Conservation (phyloP, 192 early-diverging fungal species). For the Coemansia sp. region DNA sequence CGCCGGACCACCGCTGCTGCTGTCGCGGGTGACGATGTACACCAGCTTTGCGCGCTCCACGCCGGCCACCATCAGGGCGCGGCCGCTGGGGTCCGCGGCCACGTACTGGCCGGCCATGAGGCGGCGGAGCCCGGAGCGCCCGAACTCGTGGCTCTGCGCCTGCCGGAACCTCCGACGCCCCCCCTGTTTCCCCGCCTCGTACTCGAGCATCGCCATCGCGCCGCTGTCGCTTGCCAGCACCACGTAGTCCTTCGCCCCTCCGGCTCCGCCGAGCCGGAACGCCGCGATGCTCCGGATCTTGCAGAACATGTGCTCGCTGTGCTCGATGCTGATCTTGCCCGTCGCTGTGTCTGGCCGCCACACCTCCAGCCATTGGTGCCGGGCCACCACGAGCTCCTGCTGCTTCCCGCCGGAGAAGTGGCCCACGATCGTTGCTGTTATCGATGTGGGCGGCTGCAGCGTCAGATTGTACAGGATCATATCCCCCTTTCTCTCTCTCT, state of each 20-base stretch:
- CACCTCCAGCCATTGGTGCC: conserved; percentile 76
- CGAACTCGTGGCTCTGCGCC: conserved; percentile 92
- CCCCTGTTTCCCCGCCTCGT: no score
- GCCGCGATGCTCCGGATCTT: conserved; percentile 77
- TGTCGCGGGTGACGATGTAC: conserved; percentile 95
- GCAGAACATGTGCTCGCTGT: conserved; percentile 83
- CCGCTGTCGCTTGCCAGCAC: conserved; percentile 91
- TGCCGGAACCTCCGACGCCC: conserved; percentile 70
- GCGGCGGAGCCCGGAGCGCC: conserved; percentile 87
- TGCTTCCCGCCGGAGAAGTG: conserved; percentile 91
- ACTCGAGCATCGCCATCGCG: conserved; percentile 86
- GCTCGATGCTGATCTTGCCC: conserved; percentile 74
- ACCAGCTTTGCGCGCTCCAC: conserved; percentile 95
- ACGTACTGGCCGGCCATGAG: conserved; percentile 95
- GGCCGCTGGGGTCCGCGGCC: conserved; percentile 92
- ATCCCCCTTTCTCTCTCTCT: not conserved
- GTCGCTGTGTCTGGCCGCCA: conserved; percentile 73
- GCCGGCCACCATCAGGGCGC: conserved; percentile 94
- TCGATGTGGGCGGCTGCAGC: conserved; percentile 77
- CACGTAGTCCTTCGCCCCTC: conserved; percentile 94
- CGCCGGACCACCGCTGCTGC: conserved; percentile 62
- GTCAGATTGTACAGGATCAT: conserved; percentile 85
- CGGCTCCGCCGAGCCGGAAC: conserved; percentile 87
- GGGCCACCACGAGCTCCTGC: conserved; percentile 84
- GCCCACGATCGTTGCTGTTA: conserved; percentile 79